Percentiles rank a stretch among this genome's conserved stretches.
phyloP scores from a whole-genome alignment of 2,329 filamentous ascomycete genomes.

The Colletotrichum shisoi region DNA sequence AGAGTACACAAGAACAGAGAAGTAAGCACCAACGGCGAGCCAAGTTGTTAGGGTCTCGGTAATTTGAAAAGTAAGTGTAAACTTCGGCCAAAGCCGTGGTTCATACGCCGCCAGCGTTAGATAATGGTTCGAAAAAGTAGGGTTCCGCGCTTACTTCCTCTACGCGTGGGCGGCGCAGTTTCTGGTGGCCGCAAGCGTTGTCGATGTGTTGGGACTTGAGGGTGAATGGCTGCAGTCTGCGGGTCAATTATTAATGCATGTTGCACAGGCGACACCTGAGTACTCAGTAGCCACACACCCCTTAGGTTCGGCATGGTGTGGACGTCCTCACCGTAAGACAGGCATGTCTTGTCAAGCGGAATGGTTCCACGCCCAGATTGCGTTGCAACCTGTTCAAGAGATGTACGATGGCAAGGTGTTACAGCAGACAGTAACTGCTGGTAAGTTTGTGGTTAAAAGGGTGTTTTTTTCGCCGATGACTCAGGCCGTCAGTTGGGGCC shows the following conservation, averaged over 20 bases:
- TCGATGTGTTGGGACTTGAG: background rate
- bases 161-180: constrained; percentile 5
- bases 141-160: constrained; percentile 20
- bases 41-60: background rate
- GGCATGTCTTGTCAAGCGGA: constrained; percentile 23
- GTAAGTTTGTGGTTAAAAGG: too few relatives aligned
- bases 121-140: background rate
- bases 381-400: background rate
- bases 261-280: constrained; percentile 17
- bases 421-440: too few relatives aligned
- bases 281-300: constrained; percentile 1
- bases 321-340: constrained; percentile 34
- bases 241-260: constrained; percentile 22
- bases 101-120: background rate
- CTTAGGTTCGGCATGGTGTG: constrained; percentile 8
- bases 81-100: background rate
- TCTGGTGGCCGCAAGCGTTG: background rate
- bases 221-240: constrained; percentile 28
- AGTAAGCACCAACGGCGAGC: background rate
- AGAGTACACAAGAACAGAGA: background rate
- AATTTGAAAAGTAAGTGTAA: background rate
- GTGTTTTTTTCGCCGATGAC: too few relatives aligned
- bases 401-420: too few relatives aligned
- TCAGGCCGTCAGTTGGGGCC: too few relatives aligned
- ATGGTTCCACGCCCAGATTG: constrained; percentile 15